A percentile compares a stretch with the other conserved stretches of the same genome.
phyloP scores from a whole-genome alignment of 129 eudicot genomes.

The Chrysanthemum lavandulifolium region DNA sequence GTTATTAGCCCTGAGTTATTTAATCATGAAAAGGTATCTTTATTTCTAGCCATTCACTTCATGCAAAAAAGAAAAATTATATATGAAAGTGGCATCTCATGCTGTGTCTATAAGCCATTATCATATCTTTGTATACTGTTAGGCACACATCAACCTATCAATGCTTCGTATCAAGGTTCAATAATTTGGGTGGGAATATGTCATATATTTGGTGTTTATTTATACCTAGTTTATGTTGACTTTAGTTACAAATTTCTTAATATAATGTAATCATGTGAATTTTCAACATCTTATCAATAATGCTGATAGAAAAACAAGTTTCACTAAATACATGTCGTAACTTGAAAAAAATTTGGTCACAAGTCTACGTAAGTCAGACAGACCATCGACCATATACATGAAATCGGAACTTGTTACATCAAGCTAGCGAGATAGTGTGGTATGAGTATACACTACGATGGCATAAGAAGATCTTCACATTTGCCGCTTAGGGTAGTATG shows the following conservation, averaged over 20 bases:
- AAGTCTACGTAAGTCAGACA: background rate
- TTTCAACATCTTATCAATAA: background rate
- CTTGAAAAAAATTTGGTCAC: background rate
- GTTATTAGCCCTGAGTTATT: no score
- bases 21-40: conserved; percentile 11
- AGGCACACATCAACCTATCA: conserved; percentile 21
- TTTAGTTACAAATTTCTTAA: conserved; percentile 5
- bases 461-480: background rate
- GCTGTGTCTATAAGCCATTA: conserved; percentile 29
- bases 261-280: background rate
- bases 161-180: conserved; percentile 9
- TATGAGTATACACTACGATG: no score
- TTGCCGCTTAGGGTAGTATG: no score
- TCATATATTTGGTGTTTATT: background rate
- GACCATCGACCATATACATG: no score
- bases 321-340: background rate
- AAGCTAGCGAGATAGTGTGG: background rate
- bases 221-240: conserved; percentile 10
- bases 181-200: conserved; percentile 13
- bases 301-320: background rate
- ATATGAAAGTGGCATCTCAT: conserved; percentile 31
- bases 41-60: conserved; percentile 21
- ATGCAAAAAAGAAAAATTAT: background rate
- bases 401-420: no score
- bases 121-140: conserved; percentile 14